Percentiles rank a stretch among this genome's conserved stretches.
Evolutionary conservation across 2,329 filamentous ascomycete species (phyloP).

Genomic region (Pseudofabraea citricarpa): DNA sequence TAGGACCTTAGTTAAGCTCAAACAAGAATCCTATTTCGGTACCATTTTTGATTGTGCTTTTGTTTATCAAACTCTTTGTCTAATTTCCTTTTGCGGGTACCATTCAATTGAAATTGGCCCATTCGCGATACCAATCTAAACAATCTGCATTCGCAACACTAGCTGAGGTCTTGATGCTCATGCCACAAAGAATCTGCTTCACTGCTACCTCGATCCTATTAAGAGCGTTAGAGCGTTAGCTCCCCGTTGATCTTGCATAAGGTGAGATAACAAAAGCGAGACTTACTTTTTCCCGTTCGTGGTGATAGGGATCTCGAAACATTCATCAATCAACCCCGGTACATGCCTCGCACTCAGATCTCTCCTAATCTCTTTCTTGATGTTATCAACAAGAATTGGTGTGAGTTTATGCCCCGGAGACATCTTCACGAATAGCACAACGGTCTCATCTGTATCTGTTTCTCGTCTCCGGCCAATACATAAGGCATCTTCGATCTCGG

Average conservation of each 20-base stretch:
- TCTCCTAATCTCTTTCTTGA: constrained; percentile 65
- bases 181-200: constrained; percentile 89
- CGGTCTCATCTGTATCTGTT: constrained; percentile 23
- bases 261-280: neutral
- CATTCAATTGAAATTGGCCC: too few species aligned
- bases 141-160: constrained; percentile 91
- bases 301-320: constrained; percentile 77
- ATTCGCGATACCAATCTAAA: constrained; percentile 80
- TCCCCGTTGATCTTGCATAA: neutral
- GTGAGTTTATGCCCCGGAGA: constrained; percentile 41
- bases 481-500: constrained; percentile 76
- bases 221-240: neutral
- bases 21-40: too few species aligned
- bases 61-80: too few species aligned
- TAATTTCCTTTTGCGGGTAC: too few species aligned
- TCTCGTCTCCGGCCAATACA: constrained; percentile 73
- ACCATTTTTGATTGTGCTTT: too few species aligned
- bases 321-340: constrained; percentile 75
- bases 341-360: constrained; percentile 89
- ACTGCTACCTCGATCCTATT: constrained; percentile 84
- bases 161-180: constrained; percentile 82
- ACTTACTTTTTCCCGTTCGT: constrained; percentile 92
- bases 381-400: constrained; percentile 53
- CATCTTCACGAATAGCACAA: constrained; percentile 88
- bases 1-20: too few species aligned